phyloP scores from a whole-genome alignment of 495 filamentous ascomycete genomes.

The Tuber magnatum region DNA sequence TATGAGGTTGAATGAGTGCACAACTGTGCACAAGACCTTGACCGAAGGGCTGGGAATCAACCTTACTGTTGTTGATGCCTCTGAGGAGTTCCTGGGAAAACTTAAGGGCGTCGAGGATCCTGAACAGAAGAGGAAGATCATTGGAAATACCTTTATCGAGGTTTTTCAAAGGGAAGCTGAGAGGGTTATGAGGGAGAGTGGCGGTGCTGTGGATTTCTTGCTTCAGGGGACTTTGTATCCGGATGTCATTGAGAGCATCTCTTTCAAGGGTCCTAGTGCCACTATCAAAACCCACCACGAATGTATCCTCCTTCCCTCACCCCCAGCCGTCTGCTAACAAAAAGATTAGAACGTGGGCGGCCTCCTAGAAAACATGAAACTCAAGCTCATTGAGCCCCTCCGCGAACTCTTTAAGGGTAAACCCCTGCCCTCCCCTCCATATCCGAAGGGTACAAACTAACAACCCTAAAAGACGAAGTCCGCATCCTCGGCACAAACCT shows the following conservation, averaged over 20 bases:
- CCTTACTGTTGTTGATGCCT: conserved; percentile 77
- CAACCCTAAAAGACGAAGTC: conserved; percentile 60
- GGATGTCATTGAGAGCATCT: conserved; percentile 74
- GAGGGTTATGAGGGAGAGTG: conserved; percentile 60
- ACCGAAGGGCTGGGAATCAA: conserved; percentile 76
- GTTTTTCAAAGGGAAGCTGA: conserved; percentile 75
- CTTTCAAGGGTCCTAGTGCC: conserved; percentile 69
- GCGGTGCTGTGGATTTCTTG: conserved; percentile 71
- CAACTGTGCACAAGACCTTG: conserved; percentile 68
- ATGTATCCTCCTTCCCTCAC: conserved; percentile 3
- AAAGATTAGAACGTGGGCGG: conserved; percentile 76
- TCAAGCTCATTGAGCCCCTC: conserved; percentile 60
- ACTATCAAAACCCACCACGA: conserved; percentile 64
- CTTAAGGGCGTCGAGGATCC: conserved; percentile 76
- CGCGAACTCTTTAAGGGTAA: conserved; percentile 50
- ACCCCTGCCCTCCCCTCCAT: neutral
- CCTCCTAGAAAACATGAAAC: conserved; percentile 50
- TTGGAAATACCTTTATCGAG: conserved; percentile 74
- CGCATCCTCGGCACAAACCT: conserved; percentile 69
- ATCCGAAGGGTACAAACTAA: conserved; percentile 46
- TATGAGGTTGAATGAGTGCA: conserved; percentile 78
- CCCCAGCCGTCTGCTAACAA: conserved; percentile 29
- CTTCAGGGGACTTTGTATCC: conserved; percentile 66
- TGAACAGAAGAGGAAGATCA: conserved; percentile 90
- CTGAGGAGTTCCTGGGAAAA: conserved; percentile 61